Evolutionary conservation across 2,329 filamentous ascomycete species (phyloP), one percentile per base, ranked within the genome.

Genomic region (Cordyceps militaris): DNA sequence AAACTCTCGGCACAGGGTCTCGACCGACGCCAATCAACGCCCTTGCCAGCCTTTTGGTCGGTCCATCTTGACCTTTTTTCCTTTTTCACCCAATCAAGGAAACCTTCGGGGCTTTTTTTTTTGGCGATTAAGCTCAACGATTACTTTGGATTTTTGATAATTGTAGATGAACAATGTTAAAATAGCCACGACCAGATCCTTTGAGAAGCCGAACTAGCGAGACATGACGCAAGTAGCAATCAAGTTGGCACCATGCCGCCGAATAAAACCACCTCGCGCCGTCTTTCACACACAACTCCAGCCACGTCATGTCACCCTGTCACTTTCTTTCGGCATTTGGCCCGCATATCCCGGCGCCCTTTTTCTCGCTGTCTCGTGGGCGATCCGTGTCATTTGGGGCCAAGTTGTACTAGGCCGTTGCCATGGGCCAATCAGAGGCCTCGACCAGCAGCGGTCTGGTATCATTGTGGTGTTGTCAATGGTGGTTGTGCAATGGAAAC

Each of bases 281-380:
- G 21, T 4, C 21, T 43, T 21, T 24, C 9, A 23, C 23, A 34
- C 11, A 36, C 19, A 19, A 11, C 19, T 30, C 43, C 53, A 49
- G 44, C 53, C 53, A 56, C 52, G 52, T 56, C 52, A 40, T 23
- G 23, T 40, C 32, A 40, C 21, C 14, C 30, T 21, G 8, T 48
- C n/a, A n/a, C n/a, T n/a, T n/a, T n/a, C n/a, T n/a, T n/a, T n/a
- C 53, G 44, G 53, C 44, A 47, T 49, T 56, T 42, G 43, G 53
- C 32, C 53, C 53, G 53, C 44, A 9, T 30, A 42, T 48, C 53
- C 44, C 7, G 46, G n/a, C 16, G 6, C 30, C 24, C 23, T 24
- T 19, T 48, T 5, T 24, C 42, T 14, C 19, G 44, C 14, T 13
- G 23, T 34, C 19, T 36, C 4, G 16, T 16, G 5, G 34, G 23